Evolutionary conservation across 768 basidiomycete species (phyloP).

Genomic region (Pleurotus pulmonarius): DNA sequence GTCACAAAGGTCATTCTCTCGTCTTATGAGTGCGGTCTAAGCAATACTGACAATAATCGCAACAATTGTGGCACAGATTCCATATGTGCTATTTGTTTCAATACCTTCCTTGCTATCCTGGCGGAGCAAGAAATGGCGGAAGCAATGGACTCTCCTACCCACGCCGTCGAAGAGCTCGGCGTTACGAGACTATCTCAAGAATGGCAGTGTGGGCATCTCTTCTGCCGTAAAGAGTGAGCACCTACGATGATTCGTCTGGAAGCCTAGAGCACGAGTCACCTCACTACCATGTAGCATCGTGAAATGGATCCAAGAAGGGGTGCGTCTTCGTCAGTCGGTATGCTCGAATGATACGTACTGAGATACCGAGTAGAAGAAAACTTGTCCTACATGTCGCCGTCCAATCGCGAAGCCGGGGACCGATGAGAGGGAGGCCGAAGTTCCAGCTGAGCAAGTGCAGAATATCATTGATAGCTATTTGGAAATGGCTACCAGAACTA

Average conservation of each 20-base stretch:
- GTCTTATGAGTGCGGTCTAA: neutral
- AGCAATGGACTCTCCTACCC: conserved; percentile 78
- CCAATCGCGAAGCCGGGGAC: conserved; percentile 24
- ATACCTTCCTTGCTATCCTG: conserved; percentile 60
- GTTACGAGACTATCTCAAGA: conserved; percentile 56
- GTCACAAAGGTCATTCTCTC: conserved; percentile 37
- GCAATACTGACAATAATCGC: no score
- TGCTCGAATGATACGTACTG: no score
- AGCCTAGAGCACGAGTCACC: conserved; percentile 12
- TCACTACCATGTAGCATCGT: conserved; percentile 42
- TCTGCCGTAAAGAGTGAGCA: conserved; percentile 75
- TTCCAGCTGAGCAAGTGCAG: neutral
- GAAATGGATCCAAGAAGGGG: conserved; percentile 59
- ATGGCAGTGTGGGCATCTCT: conserved; percentile 65
- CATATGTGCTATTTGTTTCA: conserved; percentile 73
- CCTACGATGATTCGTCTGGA: conserved; percentile 7
- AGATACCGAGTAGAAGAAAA: conserved; percentile 40
- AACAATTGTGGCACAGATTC: conserved; percentile 42
- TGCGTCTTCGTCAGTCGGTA: conserved; percentile 26
- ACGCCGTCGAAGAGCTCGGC: conserved; percentile 65
- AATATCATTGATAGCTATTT: no score
- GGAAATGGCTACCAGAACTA: neutral
- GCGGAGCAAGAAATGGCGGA: conserved; percentile 72
- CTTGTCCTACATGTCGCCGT: conserved; percentile 65
- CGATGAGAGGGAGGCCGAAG: neutral